phyloP scores from a whole-genome alignment of 2,329 filamentous ascomycete genomes.

The Exophiala alcalophila region DNA sequence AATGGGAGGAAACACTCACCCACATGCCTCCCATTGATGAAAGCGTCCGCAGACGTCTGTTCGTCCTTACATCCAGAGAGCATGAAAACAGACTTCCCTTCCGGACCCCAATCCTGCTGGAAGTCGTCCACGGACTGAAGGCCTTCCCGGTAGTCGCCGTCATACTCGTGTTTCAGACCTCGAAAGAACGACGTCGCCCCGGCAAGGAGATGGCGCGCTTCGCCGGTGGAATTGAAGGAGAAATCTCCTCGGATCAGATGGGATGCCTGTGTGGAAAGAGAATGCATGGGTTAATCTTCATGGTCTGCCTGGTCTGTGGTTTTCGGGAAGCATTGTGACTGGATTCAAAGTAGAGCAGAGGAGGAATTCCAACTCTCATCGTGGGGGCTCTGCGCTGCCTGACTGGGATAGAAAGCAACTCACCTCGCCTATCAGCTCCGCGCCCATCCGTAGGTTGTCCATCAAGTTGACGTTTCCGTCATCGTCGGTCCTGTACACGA shows the following conservation, averaged over 20 bases:
- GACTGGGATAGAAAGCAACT: constrained; percentile 30
- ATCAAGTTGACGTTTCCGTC: constrained; percentile 57
- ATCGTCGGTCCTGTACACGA: constrained; percentile 55
- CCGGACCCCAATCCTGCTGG: constrained; percentile 45
- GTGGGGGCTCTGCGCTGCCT: too few species aligned
- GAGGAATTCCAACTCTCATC: too few species aligned
- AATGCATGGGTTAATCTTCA: too few species aligned
- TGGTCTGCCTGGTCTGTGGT: too few species aligned
- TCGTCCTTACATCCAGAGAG: constrained; percentile 52
- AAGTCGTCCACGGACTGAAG: constrained; percentile 42
- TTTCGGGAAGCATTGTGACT: too few species aligned
- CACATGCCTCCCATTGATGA: constrained; percentile 41
- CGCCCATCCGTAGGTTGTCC: constrained; percentile 54
- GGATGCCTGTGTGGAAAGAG: constrained; percentile 15
- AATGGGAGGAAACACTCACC: constrained; percentile 27
- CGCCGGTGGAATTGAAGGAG: constrained; percentile 39
- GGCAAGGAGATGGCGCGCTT: constrained; percentile 52
- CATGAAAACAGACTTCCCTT: constrained; percentile 51
- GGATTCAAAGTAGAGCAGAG: too few species aligned
- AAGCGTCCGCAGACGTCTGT: constrained; percentile 51
- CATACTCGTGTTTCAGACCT: constrained; percentile 39
- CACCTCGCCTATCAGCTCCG: constrained; percentile 51
- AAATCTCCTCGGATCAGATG: constrained; percentile 52
- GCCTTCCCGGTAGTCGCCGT: constrained; percentile 44
- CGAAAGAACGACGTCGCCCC: constrained; percentile 55